A percentile compares a stretch with the other conserved stretches of the same genome.
These are phyloP conservation scores for Lasiosphaeria ovina DNA, from an alignment of 495 filamentous ascomycete species.

Conservation along the genomic window DNA sequence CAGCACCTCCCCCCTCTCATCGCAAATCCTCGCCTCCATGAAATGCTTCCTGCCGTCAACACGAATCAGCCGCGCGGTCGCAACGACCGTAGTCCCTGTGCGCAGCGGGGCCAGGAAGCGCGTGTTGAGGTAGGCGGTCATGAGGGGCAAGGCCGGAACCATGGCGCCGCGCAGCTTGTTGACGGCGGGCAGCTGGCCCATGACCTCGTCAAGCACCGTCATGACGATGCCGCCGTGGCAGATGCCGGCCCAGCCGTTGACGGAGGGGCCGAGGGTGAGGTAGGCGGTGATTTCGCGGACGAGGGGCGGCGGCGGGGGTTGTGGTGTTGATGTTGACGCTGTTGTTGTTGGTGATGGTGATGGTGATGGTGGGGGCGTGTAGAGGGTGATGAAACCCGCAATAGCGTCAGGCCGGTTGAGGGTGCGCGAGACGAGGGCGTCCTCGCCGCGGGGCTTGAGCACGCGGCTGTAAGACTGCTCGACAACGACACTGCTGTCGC, in stretches of 20 bases:
- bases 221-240: constrained; percentile 61
- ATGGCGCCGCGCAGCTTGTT: constrained; percentile 38
- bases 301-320: neutral
- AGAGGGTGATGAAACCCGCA: constrained; percentile 45
- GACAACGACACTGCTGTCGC: constrained; percentile 18
- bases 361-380: constrained; percentile 28
- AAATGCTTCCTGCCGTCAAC: constrained; percentile 47
- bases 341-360: constrained; percentile 22
- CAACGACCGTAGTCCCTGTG: constrained; percentile 54
- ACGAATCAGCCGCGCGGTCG: constrained; percentile 41
- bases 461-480: constrained; percentile 37
- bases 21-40: constrained; percentile 42
- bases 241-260: constrained; percentile 58
- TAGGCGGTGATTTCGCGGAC: constrained; percentile 46
- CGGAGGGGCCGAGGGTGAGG: constrained; percentile 50
- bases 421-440: constrained; percentile 56
- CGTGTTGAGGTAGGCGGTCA: constrained; percentile 61
- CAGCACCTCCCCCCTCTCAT: constrained; percentile 38
- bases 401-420: constrained; percentile 55
- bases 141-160: constrained; percentile 19
- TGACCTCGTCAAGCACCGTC: constrained; percentile 55
- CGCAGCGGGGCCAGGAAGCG: constrained; percentile 52
- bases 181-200: constrained; percentile 50
- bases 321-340: constrained; percentile 9
- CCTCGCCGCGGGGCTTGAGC: constrained; percentile 45